phyloP scores from a whole-genome alignment of 495 filamentous ascomycete species.

The Massariosphaeria phaeospora region DNA sequence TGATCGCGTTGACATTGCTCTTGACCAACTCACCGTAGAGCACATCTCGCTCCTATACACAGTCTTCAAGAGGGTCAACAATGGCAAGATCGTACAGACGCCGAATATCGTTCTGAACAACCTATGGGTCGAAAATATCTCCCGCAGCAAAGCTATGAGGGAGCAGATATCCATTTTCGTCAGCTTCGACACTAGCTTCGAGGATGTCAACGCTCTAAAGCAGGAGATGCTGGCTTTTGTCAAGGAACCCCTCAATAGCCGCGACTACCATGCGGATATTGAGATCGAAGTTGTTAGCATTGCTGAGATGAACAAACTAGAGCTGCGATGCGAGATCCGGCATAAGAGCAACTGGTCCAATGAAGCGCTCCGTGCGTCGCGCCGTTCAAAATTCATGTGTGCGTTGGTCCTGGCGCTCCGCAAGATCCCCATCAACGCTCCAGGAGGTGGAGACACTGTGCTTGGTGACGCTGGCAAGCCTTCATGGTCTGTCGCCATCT shows the following conservation, averaged over 20 bases:
- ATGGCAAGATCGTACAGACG: constrained; percentile 78
- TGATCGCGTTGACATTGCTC: constrained; percentile 80
- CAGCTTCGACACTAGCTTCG: constrained; percentile 77
- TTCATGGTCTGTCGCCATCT: constrained; percentile 65
- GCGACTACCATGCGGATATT: constrained; percentile 87
- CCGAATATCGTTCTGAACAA: constrained; percentile 89
- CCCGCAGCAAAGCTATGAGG: constrained; percentile 83
- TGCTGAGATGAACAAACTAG: constrained; percentile 81
- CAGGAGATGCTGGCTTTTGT: constrained; percentile 81
- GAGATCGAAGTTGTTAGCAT: constrained; percentile 72
- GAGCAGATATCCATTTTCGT: constrained; percentile 76
- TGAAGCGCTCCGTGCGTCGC: constrained; percentile 71
- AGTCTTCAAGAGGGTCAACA: constrained; percentile 80
- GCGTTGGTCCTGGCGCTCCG: constrained; percentile 81
- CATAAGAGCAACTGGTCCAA: constrained; percentile 97
- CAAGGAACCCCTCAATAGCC: constrained; percentile 73
- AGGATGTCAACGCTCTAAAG: constrained; percentile 77
- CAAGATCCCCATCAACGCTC: constrained; percentile 78
- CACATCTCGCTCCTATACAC: constrained; percentile 92
- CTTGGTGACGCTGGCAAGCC: constrained; percentile 68
- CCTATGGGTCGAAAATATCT: constrained; percentile 89
- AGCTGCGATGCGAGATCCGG: constrained; percentile 73
- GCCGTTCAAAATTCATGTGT: constrained; percentile 95
- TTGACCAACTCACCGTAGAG: constrained; percentile 74
- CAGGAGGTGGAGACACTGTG: constrained; percentile 64